Evolutionary conservation across 1,284 basidiomycete species (phyloP).

Genomic region (Rhodotorula glutinis): DNA sequence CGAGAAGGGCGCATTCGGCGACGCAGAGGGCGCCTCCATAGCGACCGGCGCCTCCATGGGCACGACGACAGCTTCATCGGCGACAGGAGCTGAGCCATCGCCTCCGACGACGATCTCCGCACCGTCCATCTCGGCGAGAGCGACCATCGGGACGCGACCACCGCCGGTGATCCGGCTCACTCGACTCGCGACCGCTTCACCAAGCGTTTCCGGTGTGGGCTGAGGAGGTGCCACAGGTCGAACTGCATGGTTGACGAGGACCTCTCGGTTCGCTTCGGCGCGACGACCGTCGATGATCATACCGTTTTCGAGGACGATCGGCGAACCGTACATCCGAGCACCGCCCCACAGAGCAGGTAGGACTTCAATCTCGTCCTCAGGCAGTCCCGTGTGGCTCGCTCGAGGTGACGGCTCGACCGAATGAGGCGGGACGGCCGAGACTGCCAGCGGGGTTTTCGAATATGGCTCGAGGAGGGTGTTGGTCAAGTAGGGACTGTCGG

Average conservation of each 20-base stretch:
- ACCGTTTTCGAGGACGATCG: slow-evolving; percentile 43
- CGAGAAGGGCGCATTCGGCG: no score
- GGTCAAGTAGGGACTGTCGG: slow-evolving; percentile 19
- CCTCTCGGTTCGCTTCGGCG: slow-evolving; percentile 30
- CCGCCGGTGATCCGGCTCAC: slow-evolving; percentile 16
- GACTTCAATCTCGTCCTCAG: slow-evolving; percentile 2
- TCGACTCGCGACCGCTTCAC: slow-evolving; percentile 1
- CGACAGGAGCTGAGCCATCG: no score
- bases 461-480: slow-evolving; percentile 15
- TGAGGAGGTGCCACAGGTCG: neutral
- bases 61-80: neutral
- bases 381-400: neutral
- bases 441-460: slow-evolving; percentile 9
- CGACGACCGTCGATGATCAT: slow-evolving; percentile 40
- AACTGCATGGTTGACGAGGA: neutral
- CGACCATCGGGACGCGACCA: slow-evolving; percentile 23
- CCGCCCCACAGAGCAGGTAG: slow-evolving; percentile 41
- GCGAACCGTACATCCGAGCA: slow-evolving; percentile 44
- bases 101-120: slow-evolving; percentile 22
- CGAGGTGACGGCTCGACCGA: neutral
- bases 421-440: slow-evolving; percentile 19
- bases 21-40: no score
- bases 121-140: slow-evolving; percentile 30
- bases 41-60: neutral
- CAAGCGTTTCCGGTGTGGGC: neutral